These are phyloP conservation scores for Colletotrichum coccodes DNA, from an alignment of 2,329 filamentous ascomycete genomes.

Conservation along the genomic window DNA sequence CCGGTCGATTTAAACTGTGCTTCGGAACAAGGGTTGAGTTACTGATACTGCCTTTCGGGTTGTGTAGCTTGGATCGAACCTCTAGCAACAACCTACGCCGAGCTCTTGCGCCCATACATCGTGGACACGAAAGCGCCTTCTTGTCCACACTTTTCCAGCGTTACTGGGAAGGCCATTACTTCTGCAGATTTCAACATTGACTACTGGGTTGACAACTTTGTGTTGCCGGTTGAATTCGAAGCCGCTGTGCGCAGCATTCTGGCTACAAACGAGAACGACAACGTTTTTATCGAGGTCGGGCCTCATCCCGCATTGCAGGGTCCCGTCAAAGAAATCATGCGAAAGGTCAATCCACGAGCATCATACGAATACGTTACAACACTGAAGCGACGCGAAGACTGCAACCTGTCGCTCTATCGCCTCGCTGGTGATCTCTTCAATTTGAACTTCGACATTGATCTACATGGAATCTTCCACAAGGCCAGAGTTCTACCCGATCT, in stretches of 20 bases:
- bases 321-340: constrained; percentile 43
- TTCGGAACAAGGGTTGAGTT: too few relatives aligned
- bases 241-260: constrained; percentile 42
- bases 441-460: too few relatives aligned
- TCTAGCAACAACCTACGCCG: constrained; percentile 31
- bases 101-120: constrained; percentile 10
- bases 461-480: constrained; percentile 39
- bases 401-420: constrained; percentile 55
- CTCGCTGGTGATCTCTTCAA: constrained; percentile 56
- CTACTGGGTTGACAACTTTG: constrained; percentile 58
- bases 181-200: background rate
- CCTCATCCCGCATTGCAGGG: constrained; percentile 36
- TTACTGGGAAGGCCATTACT: constrained; percentile 41
- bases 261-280: constrained; percentile 1
- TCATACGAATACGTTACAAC: constrained; percentile 50
- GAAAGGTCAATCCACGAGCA: constrained; percentile 36
- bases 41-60: too few relatives aligned
- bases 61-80: constrained; percentile 33
- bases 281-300: constrained; percentile 36
- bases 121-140: background rate
- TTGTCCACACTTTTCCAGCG: constrained; percentile 35
- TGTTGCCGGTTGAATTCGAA: constrained; percentile 54
- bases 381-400: constrained; percentile 62
- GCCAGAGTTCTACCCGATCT: constrained; percentile 11
- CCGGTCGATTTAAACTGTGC: too few relatives aligned